phyloP scores from a whole-genome alignment of 2,329 filamentous ascomycete species.

The Sordariomycetes sp. region DNA sequence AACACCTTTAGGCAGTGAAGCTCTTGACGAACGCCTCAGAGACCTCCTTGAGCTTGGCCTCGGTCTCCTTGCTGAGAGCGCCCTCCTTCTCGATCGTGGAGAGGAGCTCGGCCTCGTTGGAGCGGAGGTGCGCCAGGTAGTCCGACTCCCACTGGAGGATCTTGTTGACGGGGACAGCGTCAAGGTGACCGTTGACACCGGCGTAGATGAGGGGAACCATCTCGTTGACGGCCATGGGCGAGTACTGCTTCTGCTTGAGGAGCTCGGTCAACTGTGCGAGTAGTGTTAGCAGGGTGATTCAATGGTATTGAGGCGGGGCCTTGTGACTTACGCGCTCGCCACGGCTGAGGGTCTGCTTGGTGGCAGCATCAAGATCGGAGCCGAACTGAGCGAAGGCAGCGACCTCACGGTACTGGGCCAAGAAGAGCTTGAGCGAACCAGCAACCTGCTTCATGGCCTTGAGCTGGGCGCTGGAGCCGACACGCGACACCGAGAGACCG shows the following conservation, averaged over 20 bases:
- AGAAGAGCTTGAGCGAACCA: conserved; percentile 99
- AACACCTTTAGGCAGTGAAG: conserved; percentile 49
- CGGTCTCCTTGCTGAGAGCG: conserved; percentile 86
- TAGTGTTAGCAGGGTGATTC: background rate
- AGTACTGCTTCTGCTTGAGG: conserved; percentile 99
- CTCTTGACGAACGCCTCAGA: conserved; percentile 80
- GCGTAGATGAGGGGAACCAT: conserved; percentile 99
- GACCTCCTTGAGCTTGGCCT: conserved; percentile 68
- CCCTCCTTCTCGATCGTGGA: conserved; percentile 91
- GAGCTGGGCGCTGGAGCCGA: conserved; percentile 97
- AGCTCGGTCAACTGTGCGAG: conserved; percentile 68
- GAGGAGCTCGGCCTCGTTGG: conserved; percentile 75
- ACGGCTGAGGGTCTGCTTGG: conserved; percentile 96
- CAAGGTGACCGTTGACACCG: conserved; percentile 95
- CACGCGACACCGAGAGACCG: conserved; percentile 99
- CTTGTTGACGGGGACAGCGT: conserved; percentile 79
- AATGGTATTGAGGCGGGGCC: background rate
- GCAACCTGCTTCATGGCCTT: conserved; percentile 99
- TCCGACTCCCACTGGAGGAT: conserved; percentile 89
- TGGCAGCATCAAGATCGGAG: conserved; percentile 97
- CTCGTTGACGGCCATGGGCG: conserved; percentile 96
- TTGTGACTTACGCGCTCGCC: conserved; percentile 75
- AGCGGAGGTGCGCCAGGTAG: conserved; percentile 84
- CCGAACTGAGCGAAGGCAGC: conserved; percentile 99
- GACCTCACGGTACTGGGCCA: conserved; percentile 99